Conservation (phyloP, 352 stramenopile genomes). For the Sclerospora graminicola region DNA sequence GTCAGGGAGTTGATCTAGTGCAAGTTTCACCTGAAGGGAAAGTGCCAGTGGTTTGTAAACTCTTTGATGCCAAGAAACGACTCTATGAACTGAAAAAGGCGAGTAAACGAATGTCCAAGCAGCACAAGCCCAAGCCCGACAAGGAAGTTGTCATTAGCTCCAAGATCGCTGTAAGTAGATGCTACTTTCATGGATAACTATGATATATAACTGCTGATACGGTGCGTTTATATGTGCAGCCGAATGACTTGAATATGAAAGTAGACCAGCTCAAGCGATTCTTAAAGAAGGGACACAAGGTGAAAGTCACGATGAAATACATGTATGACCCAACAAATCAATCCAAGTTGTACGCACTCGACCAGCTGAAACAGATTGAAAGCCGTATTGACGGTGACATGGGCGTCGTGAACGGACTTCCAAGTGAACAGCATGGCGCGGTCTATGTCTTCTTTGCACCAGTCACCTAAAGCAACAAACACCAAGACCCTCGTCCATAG, state of each 20-base stretch:
- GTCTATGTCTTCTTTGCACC: conserved; percentile 61
- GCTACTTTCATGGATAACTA: not conserved
- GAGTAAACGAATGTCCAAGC: conserved; percentile 43
- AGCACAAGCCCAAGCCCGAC: conserved; percentile 52
- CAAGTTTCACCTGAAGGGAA: conserved; percentile 44
- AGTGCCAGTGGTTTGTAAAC: conserved; percentile 33
- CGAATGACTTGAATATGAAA: conserved; percentile 63
- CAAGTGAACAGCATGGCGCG: conserved; percentile 39
- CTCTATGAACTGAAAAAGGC: conserved; percentile 62
- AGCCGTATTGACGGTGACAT: conserved; percentile 28
- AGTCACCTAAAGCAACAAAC: too few relatives aligned
- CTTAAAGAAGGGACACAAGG: conserved; percentile 66
- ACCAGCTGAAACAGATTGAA: conserved; percentile 37
- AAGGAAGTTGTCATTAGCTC: conserved; percentile 62
- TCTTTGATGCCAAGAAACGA: conserved; percentile 74
- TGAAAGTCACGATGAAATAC: conserved; percentile 57
- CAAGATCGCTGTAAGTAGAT: conserved; percentile 66
- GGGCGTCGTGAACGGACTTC: conserved; percentile 21
- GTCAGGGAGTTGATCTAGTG: conserved; percentile 54
- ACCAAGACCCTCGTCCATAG: too few relatives aligned
- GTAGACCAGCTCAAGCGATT: conserved; percentile 58
- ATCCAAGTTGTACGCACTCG: conserved; percentile 34
- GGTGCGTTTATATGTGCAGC: conserved; percentile 12
- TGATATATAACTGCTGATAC: not conserved
- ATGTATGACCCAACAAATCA: conserved; percentile 44